Evolutionary conservation across 257 asterid species (phyloP), one percentile per base, ranked within the genome.

Genomic region (Przewalskia tangutica): DNA sequence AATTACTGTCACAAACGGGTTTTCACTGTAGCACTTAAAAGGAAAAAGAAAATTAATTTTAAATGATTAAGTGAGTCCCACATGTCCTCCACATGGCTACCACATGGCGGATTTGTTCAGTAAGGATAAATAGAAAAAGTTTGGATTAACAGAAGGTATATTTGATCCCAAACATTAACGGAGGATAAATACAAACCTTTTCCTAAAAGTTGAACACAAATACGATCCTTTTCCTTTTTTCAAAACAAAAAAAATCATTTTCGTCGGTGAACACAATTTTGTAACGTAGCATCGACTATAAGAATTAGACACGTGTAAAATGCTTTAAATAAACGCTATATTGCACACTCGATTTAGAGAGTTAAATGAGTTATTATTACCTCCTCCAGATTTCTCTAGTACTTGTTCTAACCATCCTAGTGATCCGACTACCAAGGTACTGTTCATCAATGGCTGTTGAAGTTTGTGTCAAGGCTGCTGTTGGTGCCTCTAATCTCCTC

Each of bases 381-480:
- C 13, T 65, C 36, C 50, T 65, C 7, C 44, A 7, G 73, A 64
- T 8, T 8, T 13, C 34, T 62, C 36, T 9, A 6, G 51, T 60
- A 1, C 34, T 34, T n/a, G 5, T 38, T 38, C 32, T 27, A 27
- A 60, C 27, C 7, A 77, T 73, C 16, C 55, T 10, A n/a, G n/a
- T n/a, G n/a, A n/a, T n/a, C n/a, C n/a, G n/a, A 17, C 62, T 32
- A 12, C 64, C 14, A 40, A 17, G 6, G 11, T n/a, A 4, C n/a
- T 63, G 51, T 65, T 11, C 8, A 51, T 55, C 83, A 75, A 92
- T 94, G 98, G 97, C 91, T n/a, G 86, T 90, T 38, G 98, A 94
- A 85, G 46, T 89, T 81, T 88, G 91, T 85, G 95, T 89, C 23
- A 93, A 93, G 89, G 97, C 94, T 73, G 97, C 97, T 80, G 8